Evolutionary conservation across 2,329 filamentous ascomycete species (phyloP).

Genomic region (Aspergillus fijiensis): DNA sequence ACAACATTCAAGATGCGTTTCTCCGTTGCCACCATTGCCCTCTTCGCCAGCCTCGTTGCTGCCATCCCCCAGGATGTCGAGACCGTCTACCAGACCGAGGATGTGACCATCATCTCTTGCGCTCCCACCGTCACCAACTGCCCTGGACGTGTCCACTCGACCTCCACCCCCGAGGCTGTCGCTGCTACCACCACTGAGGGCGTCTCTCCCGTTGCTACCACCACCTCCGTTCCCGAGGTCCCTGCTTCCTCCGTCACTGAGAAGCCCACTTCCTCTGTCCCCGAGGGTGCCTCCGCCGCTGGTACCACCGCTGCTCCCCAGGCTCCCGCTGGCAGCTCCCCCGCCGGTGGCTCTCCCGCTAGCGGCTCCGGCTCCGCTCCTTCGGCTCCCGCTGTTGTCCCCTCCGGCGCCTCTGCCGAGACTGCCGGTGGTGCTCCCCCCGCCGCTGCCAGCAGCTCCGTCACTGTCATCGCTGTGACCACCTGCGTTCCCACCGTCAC

Average conservation of each 20-base stretch:
- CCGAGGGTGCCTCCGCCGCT: background rate
- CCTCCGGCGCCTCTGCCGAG: conserved; percentile 16
- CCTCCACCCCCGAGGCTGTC: conserved; percentile 26
- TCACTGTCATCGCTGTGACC: conserved; percentile 32
- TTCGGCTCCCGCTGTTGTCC: conserved; percentile 18
- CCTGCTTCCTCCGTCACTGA: background rate
- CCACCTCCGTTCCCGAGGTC: conserved; percentile 5
- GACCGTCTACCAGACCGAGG: conserved; percentile 59
- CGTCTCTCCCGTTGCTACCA: conserved; percentile 9
- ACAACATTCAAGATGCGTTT: conserved; percentile 46
- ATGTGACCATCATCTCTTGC: conserved; percentile 64
- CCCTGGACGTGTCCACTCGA: conserved; percentile 29
- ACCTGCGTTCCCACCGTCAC: conserved; percentile 35
- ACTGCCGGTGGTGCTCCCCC: conserved; percentile 16
- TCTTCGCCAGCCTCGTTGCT: conserved; percentile 43
- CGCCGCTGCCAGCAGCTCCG: conserved; percentile 13
- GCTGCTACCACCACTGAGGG: conserved; percentile 17
- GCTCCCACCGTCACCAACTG: conserved; percentile 62
- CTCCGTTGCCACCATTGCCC: conserved; percentile 41
- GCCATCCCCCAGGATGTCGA: conserved; percentile 37
- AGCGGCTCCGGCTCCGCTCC: conserved; percentile 10
- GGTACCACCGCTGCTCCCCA: conserved; percentile 1
- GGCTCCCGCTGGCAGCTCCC: conserved; percentile 9
- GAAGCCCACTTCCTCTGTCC: background rate
- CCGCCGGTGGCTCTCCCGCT: conserved; percentile 6